Conservation (phyloP, 1,284 basidiomycete genomes). For the Cutaneotrichosporon spelunceum region DNA sequence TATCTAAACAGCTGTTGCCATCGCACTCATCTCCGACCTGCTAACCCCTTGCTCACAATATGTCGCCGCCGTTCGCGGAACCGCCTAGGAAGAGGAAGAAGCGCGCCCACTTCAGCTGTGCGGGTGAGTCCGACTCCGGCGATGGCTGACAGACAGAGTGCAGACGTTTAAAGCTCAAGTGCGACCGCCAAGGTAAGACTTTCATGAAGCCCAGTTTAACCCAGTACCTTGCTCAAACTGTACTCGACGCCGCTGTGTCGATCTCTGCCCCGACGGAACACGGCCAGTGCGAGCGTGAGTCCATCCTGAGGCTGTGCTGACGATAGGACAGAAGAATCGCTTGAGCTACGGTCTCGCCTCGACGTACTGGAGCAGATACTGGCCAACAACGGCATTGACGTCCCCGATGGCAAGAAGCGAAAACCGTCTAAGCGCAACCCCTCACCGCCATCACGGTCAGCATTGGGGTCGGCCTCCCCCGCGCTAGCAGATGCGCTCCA, state of each 20-base stretch:
- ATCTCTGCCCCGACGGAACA: conserved; percentile 34
- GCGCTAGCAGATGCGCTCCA: background rate
- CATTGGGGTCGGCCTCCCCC: background rate
- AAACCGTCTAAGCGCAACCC: background rate
- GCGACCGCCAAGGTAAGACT: conserved; percentile 25
- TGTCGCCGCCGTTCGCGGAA: background rate
- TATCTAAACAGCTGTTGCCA: background rate
- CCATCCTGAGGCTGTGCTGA: background rate
- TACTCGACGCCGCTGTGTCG: conserved; percentile 28
- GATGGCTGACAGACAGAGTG: conserved; percentile 25
- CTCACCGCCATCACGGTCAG: background rate
- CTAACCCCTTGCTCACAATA: background rate
- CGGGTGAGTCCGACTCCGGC: conserved; percentile 6
- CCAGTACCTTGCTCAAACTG: conserved; percentile 36
- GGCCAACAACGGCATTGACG: conserved; percentile 21
- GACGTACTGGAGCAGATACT: conserved; percentile 27
- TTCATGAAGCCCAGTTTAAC: background rate
- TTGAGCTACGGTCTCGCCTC: conserved; percentile 25
- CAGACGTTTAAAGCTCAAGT: conserved; percentile 32
- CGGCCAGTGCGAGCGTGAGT: conserved; percentile 25
- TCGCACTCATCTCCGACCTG: conserved; percentile 2
- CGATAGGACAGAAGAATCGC: conserved; percentile 14
- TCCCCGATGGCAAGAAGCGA: conserved; percentile 8
- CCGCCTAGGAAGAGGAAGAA: conserved; percentile 14
- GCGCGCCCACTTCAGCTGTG: conserved; percentile 9